A percentile compares a stretch with the other conserved stretches of the same genome.
phyloP scores from a whole-genome alignment of 164 flowering plant genomes.

The grape (Vitis vinifera) region ASM3070453v1 NC_081816.1:1876001-1876500 shows the following conservation, averaged over 20 bases:
- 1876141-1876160: neutral
- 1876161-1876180: neutral
- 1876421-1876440: neutral
- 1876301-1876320: too few species aligned
- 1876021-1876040: neutral
- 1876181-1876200: too few species aligned
- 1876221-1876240: too few species aligned
- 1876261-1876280: too few species aligned
- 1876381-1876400: constrained; percentile 3
- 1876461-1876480: neutral
- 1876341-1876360: neutral
- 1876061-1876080: too few species aligned
- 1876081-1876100: too few species aligned
- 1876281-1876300: too few species aligned
- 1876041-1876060: neutral
- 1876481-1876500: constrained; percentile 67
- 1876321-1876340: too few species aligned
- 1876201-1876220: too few species aligned
- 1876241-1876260: too few species aligned
- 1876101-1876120: too few species aligned
- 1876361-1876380: neutral
- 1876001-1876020: neutral
- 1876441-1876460: neutral
- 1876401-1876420: neutral
- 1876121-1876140: too few species aligned